These are phyloP conservation scores for Marasmius oreades DNA, from an alignment of 1,284 basidiomycete genomes.

Conservation along the genomic window DNA sequence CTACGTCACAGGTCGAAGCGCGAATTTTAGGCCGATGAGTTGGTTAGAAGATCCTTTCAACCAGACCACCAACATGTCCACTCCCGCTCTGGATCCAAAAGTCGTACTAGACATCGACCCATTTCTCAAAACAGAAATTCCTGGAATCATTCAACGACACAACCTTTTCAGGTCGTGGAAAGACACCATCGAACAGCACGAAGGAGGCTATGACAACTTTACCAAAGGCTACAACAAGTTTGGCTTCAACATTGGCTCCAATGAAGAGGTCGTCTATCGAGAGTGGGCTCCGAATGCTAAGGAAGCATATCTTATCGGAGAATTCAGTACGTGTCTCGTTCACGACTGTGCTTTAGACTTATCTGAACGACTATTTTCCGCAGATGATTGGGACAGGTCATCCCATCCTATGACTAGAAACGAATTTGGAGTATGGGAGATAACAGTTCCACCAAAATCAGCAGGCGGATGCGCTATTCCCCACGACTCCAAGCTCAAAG, in stretches of 20 bases:
- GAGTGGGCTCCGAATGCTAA: conserved; percentile 95
- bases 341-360: conserved; percentile 3
- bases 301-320: conserved; percentile 86
- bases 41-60: conserved; percentile 9
- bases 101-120: conserved; percentile 59
- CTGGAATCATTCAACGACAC: conserved; percentile 71
- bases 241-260: conserved; percentile 73
- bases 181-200: conserved; percentile 65
- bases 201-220: conserved; percentile 90
- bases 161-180: conserved; percentile 74
- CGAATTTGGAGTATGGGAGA: conserved; percentile 92
- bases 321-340: conserved; percentile 78
- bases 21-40: neutral
- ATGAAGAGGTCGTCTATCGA: conserved; percentile 78
- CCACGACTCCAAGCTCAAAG: conserved; percentile 94
- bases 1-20: conserved; percentile 1
- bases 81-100: conserved; percentile 45
- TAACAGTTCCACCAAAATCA: conserved; percentile 69
- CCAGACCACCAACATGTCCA: conserved; percentile 32
- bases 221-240: conserved; percentile 84
- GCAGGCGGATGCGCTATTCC: conserved; percentile 81
- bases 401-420: conserved; percentile 86
- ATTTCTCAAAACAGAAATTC: conserved; percentile 75
- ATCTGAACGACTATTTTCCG: conserved; percentile 9
- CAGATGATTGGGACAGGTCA: conserved; percentile 86